These are phyloP conservation scores for Microcera coccophila DNA, from an alignment of 2,329 filamentous ascomycete species.

Conservation along the genomic window DNA sequence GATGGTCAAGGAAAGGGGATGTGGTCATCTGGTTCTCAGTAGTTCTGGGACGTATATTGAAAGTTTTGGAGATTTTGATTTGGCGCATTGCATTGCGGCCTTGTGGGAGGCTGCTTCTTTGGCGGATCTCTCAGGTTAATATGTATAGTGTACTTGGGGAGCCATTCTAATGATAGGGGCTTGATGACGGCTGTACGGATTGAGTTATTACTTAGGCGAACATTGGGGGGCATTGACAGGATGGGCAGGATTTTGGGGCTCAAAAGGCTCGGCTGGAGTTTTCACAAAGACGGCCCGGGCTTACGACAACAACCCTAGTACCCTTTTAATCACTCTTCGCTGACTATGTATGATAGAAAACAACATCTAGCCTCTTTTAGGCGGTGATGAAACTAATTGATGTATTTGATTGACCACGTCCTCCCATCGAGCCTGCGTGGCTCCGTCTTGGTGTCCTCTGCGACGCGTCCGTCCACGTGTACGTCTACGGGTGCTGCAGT, in stretches of 20 bases:
- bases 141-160: conserved; percentile 25
- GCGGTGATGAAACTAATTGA: conserved; percentile 19
- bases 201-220: conserved; percentile 28
- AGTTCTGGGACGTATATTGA: conserved; percentile 24
- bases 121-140: conserved; percentile 14
- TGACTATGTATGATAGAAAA: conserved; percentile 28
- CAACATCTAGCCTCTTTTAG: conserved; percentile 8
- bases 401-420: too few species aligned
- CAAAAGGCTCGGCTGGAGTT: neutral
- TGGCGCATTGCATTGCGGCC: conserved; percentile 16
- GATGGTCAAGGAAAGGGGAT: neutral
- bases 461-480: too few species aligned
- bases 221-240: conserved; percentile 26
- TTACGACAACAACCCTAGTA: conserved; percentile 29
- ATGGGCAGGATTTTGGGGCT: conserved; percentile 14
- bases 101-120: conserved; percentile 11
- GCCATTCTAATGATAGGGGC: conserved; percentile 28
- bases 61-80: conserved; percentile 22
- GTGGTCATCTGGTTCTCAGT: conserved; percentile 5
- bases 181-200: conserved; percentile 29
- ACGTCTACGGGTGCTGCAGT: too few species aligned
- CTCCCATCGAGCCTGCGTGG: too few species aligned
- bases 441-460: too few species aligned
- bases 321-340: conserved; percentile 30
- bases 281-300: conserved; percentile 9